A percentile compares a stretch with the other conserved stretches of the same genome.
Evolutionary conservation across 768 basidiomycete genomes (phyloP).

Genomic region (Podaxis carcinomalis): DNA sequence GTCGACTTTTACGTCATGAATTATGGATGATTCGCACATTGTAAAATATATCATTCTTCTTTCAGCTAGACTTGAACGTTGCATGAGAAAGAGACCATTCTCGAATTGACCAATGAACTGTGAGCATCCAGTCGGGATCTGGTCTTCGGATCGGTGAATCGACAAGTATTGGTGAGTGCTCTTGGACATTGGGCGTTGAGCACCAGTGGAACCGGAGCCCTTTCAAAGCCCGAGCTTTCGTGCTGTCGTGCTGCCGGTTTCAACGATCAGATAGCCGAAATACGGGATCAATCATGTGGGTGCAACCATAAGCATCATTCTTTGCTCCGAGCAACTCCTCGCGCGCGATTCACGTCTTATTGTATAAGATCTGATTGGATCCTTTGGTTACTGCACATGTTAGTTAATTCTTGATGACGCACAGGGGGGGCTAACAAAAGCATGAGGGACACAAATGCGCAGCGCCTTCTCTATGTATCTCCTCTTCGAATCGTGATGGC

Average conservation of each 20-base stretch:
- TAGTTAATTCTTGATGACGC: background rate
- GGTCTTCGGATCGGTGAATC: no score
- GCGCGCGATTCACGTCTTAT: background rate
- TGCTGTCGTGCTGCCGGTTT: no score
- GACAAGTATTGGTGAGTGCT: no score
- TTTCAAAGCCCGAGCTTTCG: no score
- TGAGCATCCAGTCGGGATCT: no score
- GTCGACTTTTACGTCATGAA: background rate
- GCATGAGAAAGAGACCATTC: no score
- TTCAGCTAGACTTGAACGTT: background rate
- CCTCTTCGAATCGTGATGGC: background rate
- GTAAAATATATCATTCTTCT: background rate
- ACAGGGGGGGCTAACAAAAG: background rate
- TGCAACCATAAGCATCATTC: background rate
- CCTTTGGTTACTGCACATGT: background rate
- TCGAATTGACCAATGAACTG: no score
- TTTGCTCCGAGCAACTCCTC: background rate
- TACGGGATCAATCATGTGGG: no score
- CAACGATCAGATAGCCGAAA: no score
- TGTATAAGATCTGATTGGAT: background rate
- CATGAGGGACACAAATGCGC: background rate
- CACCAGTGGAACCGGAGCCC: no score
- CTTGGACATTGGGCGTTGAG: no score
- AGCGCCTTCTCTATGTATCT: background rate
- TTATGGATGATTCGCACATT: background rate